These are phyloP conservation scores for Thelonectria discophora DNA, from an alignment of 2,329 filamentous ascomycete genomes.

Conservation along the genomic window DNA sequence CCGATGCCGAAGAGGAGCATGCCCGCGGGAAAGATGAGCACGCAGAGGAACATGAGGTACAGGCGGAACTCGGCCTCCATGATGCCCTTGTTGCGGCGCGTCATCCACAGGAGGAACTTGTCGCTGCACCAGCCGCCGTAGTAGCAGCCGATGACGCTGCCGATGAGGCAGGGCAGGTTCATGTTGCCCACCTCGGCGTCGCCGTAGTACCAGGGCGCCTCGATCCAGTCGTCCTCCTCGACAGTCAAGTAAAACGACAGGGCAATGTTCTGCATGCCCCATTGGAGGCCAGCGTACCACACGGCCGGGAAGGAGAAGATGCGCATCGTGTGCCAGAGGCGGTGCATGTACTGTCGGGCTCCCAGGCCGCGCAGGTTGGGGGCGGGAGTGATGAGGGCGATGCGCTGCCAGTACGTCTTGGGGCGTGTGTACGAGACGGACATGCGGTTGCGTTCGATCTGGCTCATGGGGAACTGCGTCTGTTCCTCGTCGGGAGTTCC, in stretches of 20 bases:
- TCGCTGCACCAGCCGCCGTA: slow-evolving; percentile 67
- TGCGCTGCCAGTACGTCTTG: slow-evolving; percentile 64
- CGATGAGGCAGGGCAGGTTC: slow-evolving; percentile 64
- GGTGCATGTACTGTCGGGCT: slow-evolving; percentile 61
- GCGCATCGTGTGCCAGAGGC: slow-evolving; percentile 64
- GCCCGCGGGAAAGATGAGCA: slow-evolving; percentile 59
- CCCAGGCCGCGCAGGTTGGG: slow-evolving; percentile 62
- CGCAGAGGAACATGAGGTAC: slow-evolving; percentile 60
- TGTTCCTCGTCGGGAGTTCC: slow-evolving; percentile 21
- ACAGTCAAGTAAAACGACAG: slow-evolving; percentile 67
- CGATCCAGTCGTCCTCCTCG: slow-evolving; percentile 64
- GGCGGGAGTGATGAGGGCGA: slow-evolving; percentile 64
- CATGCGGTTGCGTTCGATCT: slow-evolving; percentile 34
- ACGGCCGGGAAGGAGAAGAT: slow-evolving; percentile 67
- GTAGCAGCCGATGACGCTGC: slow-evolving; percentile 63
- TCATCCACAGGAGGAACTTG: slow-evolving; percentile 64
- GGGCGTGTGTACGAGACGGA: slow-evolving; percentile 42
- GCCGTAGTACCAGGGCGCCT: slow-evolving; percentile 62
- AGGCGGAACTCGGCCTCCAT: slow-evolving; percentile 65
- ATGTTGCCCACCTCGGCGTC: slow-evolving; percentile 64
- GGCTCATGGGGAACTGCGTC: slow-evolving; percentile 25
- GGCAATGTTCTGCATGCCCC: slow-evolving; percentile 69
- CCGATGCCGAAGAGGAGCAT: slow-evolving; percentile 64
- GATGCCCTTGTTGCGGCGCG: slow-evolving; percentile 60
- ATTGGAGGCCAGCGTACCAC: slow-evolving; percentile 65